phyloP scores from a whole-genome alignment of 2,329 filamentous ascomycete species.

The Monilinia vaccinii-corymbosi region DNA sequence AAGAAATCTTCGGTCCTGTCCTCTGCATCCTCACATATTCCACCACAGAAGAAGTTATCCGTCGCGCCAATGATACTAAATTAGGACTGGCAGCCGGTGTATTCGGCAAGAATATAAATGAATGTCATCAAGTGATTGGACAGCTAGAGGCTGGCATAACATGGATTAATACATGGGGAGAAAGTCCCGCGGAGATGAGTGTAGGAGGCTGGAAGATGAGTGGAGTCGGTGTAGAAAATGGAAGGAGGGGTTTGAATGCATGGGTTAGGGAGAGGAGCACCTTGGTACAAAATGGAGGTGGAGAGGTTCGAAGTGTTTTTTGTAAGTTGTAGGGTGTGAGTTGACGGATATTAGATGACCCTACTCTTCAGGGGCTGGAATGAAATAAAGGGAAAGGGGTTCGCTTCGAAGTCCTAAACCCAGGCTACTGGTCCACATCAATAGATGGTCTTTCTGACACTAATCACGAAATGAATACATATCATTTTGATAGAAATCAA shows the following conservation, averaged over 20 bases:
- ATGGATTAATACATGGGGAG: slow-evolving; percentile 93
- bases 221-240: slow-evolving; percentile 81
- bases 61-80: slow-evolving; percentile 65
- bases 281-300: slow-evolving; percentile 62
- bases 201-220: slow-evolving; percentile 91
- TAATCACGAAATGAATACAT: neutral
- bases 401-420: neutral
- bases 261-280: slow-evolving; percentile 87
- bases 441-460: neutral
- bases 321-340: slow-evolving; percentile 39
- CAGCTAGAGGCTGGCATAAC: slow-evolving; percentile 77
- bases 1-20: slow-evolving; percentile 87
- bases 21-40: slow-evolving; percentile 72
- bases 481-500: neutral
- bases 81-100: slow-evolving; percentile 78
- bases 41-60: slow-evolving; percentile 58
- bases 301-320: slow-evolving; percentile 63
- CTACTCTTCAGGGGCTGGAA: neutral
- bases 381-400: neutral
- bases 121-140: slow-evolving; percentile 62
- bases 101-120: slow-evolving; percentile 66
- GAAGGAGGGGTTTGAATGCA: slow-evolving; percentile 65
- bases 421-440: neutral
- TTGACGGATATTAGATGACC: neutral
- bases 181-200: slow-evolving; percentile 83